These are phyloP conservation scores for Phytophthora pistaciae DNA, from an alignment of 352 stramenopile genomes.

Conservation along the genomic window DNA sequence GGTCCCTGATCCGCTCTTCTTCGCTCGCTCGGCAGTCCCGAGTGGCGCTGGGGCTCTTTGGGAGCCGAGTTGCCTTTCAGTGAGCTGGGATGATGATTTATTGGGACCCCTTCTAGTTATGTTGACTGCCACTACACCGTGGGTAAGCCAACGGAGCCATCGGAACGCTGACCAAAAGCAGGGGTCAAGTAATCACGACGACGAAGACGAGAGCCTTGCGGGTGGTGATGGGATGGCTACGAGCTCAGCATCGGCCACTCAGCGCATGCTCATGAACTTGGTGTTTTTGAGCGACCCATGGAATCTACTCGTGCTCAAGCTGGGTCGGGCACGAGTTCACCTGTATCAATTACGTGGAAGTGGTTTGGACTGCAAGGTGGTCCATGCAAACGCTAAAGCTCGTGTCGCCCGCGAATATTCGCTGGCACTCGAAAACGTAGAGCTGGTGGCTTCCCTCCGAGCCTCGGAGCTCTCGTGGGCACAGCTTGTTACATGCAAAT, in stretches of 20 bases:
- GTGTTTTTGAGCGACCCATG: conserved; percentile 65
- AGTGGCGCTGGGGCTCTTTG: conserved; percentile 59
- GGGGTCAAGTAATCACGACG: conserved; percentile 4
- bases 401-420: conserved; percentile 63
- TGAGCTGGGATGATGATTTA: conserved; percentile 64
- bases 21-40: conserved; percentile 50
- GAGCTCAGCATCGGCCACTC: conserved; percentile 28
- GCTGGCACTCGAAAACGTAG: conserved; percentile 46
- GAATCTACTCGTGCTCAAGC: conserved; percentile 60
- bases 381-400: conserved; percentile 61
- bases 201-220: neutral
- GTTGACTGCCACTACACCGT: conserved; percentile 24
- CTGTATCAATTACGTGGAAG: conserved; percentile 28
- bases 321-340: conserved; percentile 59
- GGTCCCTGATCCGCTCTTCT: conserved; percentile 52
- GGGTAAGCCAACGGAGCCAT: conserved; percentile 22
- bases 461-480: conserved; percentile 59
- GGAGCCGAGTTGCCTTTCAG: conserved; percentile 62
- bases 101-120: conserved; percentile 41
- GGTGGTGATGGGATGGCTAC: conserved; percentile 12
- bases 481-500: conserved; percentile 60
- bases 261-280: conserved; percentile 68
- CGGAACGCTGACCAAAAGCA: conserved; percentile 19
- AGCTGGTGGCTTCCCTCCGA: conserved; percentile 55
- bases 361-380: conserved; percentile 44